These are phyloP conservation scores for Beauveria medogensis DNA, from an alignment of 2,329 filamentous ascomycete genomes.

Conservation along the genomic window DNA sequence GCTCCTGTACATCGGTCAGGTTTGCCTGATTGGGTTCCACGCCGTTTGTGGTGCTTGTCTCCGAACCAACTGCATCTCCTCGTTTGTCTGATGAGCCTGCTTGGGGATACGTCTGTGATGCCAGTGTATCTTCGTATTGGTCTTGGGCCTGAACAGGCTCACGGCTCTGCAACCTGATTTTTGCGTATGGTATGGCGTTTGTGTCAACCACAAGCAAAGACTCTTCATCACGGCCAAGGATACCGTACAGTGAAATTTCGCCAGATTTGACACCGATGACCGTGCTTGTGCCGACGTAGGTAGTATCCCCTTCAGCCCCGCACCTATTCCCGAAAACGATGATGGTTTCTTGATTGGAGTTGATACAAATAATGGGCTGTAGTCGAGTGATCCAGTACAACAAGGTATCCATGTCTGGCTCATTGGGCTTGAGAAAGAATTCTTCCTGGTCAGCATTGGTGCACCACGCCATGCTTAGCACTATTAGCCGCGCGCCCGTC, in stretches of 20 bases:
- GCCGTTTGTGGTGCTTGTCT: too few relatives aligned
- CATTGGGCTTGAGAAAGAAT: slow-evolving; percentile 40
- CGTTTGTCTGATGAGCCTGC: neutral
- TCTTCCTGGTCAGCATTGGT: slow-evolving; percentile 43
- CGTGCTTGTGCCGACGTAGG: slow-evolving; percentile 67
- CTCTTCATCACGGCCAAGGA: slow-evolving; percentile 62
- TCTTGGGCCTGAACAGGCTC: neutral
- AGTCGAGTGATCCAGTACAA: slow-evolving; percentile 69
- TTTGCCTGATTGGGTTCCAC: neutral
- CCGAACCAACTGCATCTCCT: neutral
- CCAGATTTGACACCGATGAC: slow-evolving; percentile 60
- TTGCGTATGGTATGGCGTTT: slow-evolving; percentile 33
- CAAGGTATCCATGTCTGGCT: slow-evolving; percentile 65
- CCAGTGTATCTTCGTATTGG: neutral
- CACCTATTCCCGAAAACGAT: slow-evolving; percentile 64
- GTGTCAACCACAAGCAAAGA: slow-evolving; percentile 63
- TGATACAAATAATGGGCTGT: slow-evolving; percentile 51
- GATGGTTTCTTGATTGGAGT: slow-evolving; percentile 51
- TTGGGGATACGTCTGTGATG: neutral
- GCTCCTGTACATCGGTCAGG: neutral
- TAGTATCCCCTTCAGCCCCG: slow-evolving; percentile 56
- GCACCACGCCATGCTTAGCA: slow-evolving; percentile 73
- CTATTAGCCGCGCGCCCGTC: slow-evolving; percentile 50
- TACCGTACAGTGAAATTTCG: slow-evolving; percentile 59
- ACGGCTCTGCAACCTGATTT: slow-evolving; percentile 22